phyloP scores from a whole-genome alignment of 257 asterid genomes.

The Solanum sitiens region DNA sequence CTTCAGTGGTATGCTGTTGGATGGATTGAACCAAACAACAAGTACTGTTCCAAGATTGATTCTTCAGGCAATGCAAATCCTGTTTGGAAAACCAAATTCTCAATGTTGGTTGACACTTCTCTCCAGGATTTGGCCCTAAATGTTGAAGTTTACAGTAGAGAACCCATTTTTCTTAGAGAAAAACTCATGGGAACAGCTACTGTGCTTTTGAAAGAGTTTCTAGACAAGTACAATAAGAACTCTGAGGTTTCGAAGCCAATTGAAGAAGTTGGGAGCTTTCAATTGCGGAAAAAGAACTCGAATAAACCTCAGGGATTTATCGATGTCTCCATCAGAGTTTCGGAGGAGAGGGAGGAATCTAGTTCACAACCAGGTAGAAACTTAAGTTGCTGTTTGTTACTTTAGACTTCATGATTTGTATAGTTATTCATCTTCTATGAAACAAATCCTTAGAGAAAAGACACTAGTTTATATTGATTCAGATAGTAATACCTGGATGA shows the following conservation, averaged over 20 bases:
- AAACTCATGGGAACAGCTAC: conserved; percentile 66
- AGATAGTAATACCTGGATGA: neutral
- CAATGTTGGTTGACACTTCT: conserved; percentile 34
- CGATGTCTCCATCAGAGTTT: conserved; percentile 56
- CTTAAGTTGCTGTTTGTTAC: neutral
- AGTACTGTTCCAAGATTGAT: conserved; percentile 75
- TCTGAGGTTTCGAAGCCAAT: conserved; percentile 37
- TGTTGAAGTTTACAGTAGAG: conserved; percentile 76
- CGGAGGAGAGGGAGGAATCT: conserved; percentile 47
- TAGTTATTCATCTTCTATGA: neutral
- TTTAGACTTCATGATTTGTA: neutral
- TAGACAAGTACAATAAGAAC: conserved; percentile 39
- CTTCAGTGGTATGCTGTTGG: conserved; percentile 84
- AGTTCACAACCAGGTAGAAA: conserved; percentile 27
- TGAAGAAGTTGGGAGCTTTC: conserved; percentile 85
- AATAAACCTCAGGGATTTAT: conserved; percentile 61
- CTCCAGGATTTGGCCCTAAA: conserved; percentile 39
- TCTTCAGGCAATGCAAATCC: conserved; percentile 67
- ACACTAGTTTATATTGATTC: neutral
- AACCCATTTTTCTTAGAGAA: conserved; percentile 59
- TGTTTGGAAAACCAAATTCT: conserved; percentile 65
- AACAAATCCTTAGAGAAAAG: neutral
- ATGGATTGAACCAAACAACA: conserved; percentile 57
- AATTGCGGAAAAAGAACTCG: conserved; percentile 53
- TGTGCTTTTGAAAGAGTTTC: conserved; percentile 55